Percentiles rank a stretch among this genome's conserved stretches.
phyloP scores from a whole-genome alignment of 2,329 filamentous ascomycete species.

The Claviceps fusiformis region DNA sequence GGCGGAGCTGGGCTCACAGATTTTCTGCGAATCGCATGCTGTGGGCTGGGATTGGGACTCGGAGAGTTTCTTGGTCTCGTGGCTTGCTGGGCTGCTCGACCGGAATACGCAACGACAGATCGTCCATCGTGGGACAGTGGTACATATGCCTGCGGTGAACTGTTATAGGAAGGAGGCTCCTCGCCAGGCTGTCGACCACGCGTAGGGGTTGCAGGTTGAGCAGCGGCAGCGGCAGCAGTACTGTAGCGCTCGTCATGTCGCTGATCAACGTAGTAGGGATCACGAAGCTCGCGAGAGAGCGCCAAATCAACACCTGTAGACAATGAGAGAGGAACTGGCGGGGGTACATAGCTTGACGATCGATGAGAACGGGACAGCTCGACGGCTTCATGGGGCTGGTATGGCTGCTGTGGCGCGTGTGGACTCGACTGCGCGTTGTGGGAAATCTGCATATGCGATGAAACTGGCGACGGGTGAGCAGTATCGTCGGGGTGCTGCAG shows the following conservation, averaged over 20 bases:
- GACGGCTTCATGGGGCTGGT: conserved; percentile 21
- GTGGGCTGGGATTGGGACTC: conserved; percentile 26
- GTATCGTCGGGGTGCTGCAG: conserved; percentile 12
- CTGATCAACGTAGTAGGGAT: conserved; percentile 25
- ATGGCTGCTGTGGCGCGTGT: conserved; percentile 13
- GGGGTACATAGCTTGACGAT: conserved; percentile 26
- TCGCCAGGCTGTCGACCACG: conserved; percentile 27
- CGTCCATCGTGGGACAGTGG: conserved; percentile 32
- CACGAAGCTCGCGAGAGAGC: conserved; percentile 42
- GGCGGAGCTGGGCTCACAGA: conserved; percentile 59
- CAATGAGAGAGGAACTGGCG: conserved; percentile 40
- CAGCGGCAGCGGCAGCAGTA: too few species aligned
- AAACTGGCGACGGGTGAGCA: conserved; percentile 12
- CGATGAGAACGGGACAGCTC: conserved; percentile 20
- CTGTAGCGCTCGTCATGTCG: conserved; percentile 28
- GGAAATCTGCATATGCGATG: conserved; percentile 14
- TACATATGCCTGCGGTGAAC: conserved; percentile 18
- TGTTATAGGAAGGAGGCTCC: conserved; percentile 13
- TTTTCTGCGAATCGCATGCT: conserved; percentile 51
- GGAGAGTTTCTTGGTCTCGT: conserved; percentile 19
- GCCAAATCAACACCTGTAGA: conserved; percentile 47
- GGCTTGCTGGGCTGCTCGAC: conserved; percentile 15
- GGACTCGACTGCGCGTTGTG: conserved; percentile 19
- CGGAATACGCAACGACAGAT: conserved; percentile 25
- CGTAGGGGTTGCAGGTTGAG: conserved; percentile 25